Base-by-base conservation (phyloP, 345 rosid species). In the Brassica nigra region DNA sequence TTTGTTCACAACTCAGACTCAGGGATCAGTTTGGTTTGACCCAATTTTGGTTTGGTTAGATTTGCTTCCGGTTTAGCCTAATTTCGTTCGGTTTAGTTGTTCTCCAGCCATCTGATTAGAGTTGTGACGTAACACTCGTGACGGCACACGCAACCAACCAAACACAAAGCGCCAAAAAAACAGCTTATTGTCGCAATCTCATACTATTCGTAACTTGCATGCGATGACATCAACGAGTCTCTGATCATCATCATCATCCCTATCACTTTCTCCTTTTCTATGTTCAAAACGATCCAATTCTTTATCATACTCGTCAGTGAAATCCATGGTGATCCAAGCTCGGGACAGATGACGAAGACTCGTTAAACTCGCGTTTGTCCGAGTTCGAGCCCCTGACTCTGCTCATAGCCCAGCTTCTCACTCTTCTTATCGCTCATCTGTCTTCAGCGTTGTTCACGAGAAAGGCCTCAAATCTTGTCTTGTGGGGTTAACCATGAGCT, bases 331-430 rank as follows among this genome's bases (percentile, higher is more conserved):
- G 79, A 66, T 70, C 76, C 80, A 74, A 33, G 75, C 76, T 42
- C 83, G 93, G 18, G 18, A 18, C 18, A 18, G 18, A 18, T 18
- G 18, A 18, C 18, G 18, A 18, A 85, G 86, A 54, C 66, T 79
- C 79, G 12, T 84, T 91, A 47, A 95, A 95, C 84, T 85, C 87
- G 2, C 85, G 76, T 70, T 83, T 93, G 65, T 87, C 94, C 6
- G 82, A 85, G 31, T 87, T 83, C 83, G 98, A 95, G 81, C 99
- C 98, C 55, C 77, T 91, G 67, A 74, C 75, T 69, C 85, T 95
- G 69, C 79, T 93, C 33, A 39, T 90, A 34, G 87, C 83, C 4
- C 98, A 96, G 11, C 75, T 90, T 42, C 80, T 91, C 78, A 88
- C 98, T 33, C 84, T 93, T 31, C 18, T 90, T 16, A 15, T 88